phyloP scores from a whole-genome alignment of 768 basidiomycete genomes.

The Fomitopsis pulvina region DNA sequence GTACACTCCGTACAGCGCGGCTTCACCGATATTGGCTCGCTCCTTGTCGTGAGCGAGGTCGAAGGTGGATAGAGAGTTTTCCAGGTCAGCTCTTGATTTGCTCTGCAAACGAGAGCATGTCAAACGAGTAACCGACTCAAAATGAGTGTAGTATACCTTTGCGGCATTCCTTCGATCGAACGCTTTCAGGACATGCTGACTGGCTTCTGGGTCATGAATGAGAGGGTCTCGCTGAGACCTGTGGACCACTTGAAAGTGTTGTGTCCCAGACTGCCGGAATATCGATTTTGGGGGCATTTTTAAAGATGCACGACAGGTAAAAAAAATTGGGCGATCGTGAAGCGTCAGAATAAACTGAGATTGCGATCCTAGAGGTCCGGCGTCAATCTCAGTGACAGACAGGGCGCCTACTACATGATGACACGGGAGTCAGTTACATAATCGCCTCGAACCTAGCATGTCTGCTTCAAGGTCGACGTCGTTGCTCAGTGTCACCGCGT shows the following conservation, averaged over 20 bases:
- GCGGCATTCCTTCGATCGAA: constrained; percentile 66
- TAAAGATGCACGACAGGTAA: background rate
- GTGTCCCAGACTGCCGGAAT: constrained; percentile 83
- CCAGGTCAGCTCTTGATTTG: constrained; percentile 78
- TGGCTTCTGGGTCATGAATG: constrained; percentile 88
- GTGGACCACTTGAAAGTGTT: constrained; percentile 96
- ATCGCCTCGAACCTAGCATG: background rate
- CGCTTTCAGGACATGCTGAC: constrained; percentile 82
- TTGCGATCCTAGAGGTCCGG: background rate
- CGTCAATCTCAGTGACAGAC: background rate
- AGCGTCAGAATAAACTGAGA: background rate
- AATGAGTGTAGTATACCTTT: constrained; percentile 38
- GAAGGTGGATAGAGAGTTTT: constrained; percentile 43
- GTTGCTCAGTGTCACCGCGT: background rate
- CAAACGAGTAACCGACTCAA: background rate
- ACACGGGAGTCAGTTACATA: background rate
- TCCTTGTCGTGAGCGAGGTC: constrained; percentile 39
- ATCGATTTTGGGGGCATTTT: constrained; percentile 76
- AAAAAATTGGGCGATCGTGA: background rate
- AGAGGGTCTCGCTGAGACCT: constrained; percentile 94
- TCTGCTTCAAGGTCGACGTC: constrained; percentile 4
- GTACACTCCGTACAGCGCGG: constrained; percentile 82
- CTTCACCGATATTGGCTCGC: constrained; percentile 72
- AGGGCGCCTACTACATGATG: background rate
- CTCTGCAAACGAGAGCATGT: constrained; percentile 38